phyloP scores from a whole-genome alignment of 345 rosid species.

The Raphanus raphanistrum region DNA sequence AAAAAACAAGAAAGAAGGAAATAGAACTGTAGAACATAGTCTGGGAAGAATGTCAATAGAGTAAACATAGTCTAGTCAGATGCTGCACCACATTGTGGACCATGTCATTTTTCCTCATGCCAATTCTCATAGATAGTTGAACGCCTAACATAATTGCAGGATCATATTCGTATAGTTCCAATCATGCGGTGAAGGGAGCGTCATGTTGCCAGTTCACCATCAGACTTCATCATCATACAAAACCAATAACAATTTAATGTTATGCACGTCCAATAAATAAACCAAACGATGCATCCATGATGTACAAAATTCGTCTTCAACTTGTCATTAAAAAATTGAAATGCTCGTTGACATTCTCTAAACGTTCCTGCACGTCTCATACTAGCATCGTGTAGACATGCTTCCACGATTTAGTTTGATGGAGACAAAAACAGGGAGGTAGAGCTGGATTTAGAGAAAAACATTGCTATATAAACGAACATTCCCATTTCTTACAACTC shows the following conservation, averaged over 20 bases:
- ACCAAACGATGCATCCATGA: neutral
- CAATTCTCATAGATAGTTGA: neutral
- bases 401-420: slow-evolving; percentile 6
- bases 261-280: neutral
- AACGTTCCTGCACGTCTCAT: slow-evolving; percentile 6
- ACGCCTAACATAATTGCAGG: neutral
- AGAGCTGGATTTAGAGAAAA: neutral
- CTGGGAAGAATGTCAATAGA: neutral
- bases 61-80: neutral
- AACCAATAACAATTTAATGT: neutral
- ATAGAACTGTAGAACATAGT: neutral
- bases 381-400: slow-evolving; percentile 1
- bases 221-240: neutral
- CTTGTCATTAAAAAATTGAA: neutral
- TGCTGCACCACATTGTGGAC: neutral
- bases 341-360: neutral
- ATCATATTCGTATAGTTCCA: neutral
- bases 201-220: neutral
- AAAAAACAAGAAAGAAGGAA: neutral
- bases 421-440: neutral
- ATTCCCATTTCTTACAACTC: neutral
- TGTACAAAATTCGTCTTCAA: neutral
- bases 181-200: neutral
- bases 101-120: neutral
- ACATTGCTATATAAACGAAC: neutral